A percentile compares a stretch with the other conserved stretches of the same genome.
These are phyloP conservation scores for Zhuliangozyma blackwelliae DNA, from an alignment of 1,139 yeast species.

Conservation along the genomic window DNA sequence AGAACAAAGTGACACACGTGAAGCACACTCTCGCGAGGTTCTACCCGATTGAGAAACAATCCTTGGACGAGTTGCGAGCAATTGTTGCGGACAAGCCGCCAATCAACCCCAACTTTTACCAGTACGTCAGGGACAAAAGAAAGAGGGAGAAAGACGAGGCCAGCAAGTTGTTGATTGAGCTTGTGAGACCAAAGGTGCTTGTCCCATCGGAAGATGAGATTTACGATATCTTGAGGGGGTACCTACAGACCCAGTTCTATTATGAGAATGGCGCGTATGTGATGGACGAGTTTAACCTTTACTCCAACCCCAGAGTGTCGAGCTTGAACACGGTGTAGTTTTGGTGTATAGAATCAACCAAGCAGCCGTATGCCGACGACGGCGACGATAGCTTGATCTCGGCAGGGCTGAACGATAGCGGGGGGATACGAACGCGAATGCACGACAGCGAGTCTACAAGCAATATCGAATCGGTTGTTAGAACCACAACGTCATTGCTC, in stretches of 20 bases:
- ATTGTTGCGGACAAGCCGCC: constrained; percentile 13
- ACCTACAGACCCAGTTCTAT: constrained; percentile 30
- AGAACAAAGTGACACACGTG: constrained; percentile 20
- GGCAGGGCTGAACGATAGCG: too few species aligned
- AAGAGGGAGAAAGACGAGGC: constrained; percentile 8
- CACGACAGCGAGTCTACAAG: too few species aligned
- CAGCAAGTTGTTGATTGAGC: constrained; percentile 12
- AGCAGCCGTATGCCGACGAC: too few species aligned
- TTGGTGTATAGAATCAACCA: too few species aligned
- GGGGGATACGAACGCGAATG: too few species aligned
- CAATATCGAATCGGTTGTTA: too few species aligned
- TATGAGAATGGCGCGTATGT: constrained; percentile 16
- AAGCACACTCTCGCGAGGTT: constrained; percentile 16
- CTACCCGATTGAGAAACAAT: constrained; percentile 20
- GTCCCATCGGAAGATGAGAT: constrained; percentile 32
- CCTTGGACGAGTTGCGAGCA: constrained; percentile 15
- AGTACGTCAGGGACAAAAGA: constrained; percentile 23
- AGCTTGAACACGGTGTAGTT: too few species aligned
- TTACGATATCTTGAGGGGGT: constrained; percentile 24
- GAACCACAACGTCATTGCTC: too few species aligned
- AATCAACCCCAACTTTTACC: constrained; percentile 24
- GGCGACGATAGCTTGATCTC: too few species aligned
- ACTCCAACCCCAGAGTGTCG: too few species aligned
- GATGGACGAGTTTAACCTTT: neutral
- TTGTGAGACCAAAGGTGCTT: constrained; percentile 22